These are phyloP conservation scores for Tetrapisispora namnaoensis DNA, from an alignment of 805 yeast species.

Conservation along the genomic window DNA sequence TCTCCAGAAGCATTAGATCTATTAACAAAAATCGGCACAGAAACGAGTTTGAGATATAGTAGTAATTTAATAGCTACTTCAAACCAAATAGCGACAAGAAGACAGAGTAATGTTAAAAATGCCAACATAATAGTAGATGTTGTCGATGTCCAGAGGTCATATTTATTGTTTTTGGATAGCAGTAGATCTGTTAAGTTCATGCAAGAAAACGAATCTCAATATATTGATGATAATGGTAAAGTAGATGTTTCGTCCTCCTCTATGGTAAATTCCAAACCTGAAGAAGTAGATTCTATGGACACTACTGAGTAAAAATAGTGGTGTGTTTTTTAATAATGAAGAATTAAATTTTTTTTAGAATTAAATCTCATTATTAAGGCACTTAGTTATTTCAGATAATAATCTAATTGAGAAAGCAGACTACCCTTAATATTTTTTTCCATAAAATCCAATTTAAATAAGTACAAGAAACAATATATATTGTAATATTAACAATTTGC, in stretches of 20 bases:
- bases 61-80: slow-evolving; percentile 85
- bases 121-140: slow-evolving; percentile 48
- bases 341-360: not conserved
- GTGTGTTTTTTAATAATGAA: not conserved
- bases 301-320: slow-evolving; percentile 19
- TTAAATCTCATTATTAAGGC: too few species aligned
- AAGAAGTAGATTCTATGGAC: slow-evolving; percentile 25
- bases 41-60: slow-evolving; percentile 86
- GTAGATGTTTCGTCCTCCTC: slow-evolving; percentile 43
- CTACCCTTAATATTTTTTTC: too few species aligned
- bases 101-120: slow-evolving; percentile 36
- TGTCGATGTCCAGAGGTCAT: slow-evolving; percentile 78
- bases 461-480: not conserved
- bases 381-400: not conserved
- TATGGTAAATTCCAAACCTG: not conserved
- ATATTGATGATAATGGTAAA: slow-evolving; percentile 70
- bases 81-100: slow-evolving; percentile 73
- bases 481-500: not conserved
- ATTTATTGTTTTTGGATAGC: slow-evolving; percentile 78
- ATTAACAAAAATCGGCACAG: slow-evolving; percentile 81
- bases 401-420: not conserved
- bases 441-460: too few species aligned
- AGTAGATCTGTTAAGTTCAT: slow-evolving; percentile 81
- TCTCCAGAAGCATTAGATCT: slow-evolving; percentile 74
- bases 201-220: slow-evolving; percentile 56